These are phyloP conservation scores for Hyaloscypha hepaticicola DNA, from an alignment of 495 filamentous ascomycete species.

Conservation along the genomic window DNA sequence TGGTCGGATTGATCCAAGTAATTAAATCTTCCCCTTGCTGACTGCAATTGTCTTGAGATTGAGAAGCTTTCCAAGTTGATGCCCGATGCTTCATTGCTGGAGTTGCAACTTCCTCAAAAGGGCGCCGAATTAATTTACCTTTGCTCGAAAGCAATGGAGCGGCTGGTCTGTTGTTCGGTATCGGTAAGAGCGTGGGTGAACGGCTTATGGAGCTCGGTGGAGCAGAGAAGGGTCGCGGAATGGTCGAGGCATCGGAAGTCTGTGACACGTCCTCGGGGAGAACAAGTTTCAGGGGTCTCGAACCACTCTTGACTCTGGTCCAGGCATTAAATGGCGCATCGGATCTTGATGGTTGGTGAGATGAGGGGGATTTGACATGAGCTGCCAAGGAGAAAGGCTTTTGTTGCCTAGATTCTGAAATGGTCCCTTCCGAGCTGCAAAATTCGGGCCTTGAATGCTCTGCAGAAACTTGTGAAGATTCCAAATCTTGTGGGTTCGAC, in stretches of 20 bases:
- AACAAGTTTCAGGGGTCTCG: not conserved
- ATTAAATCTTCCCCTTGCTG: conserved; percentile 41
- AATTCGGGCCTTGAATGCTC: not conserved
- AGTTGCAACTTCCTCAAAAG: conserved; percentile 21
- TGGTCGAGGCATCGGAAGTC: not conserved
- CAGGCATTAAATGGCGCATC: conserved; percentile 57
- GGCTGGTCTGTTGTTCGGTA: not conserved
- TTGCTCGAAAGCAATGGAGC: conserved; percentile 9
- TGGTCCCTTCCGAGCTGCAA: not conserved
- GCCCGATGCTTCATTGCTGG: not conserved
- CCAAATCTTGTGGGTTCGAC: no score
- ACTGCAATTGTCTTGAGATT: not conserved
- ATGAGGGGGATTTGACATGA: not conserved
- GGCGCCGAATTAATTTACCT: conserved; percentile 23
- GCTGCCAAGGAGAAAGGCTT: no score
- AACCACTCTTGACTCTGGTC: conserved; percentile 65
- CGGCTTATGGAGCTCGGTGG: conserved; percentile 6
- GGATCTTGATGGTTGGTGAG: conserved; percentile 24
- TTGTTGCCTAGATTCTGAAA: not conserved
- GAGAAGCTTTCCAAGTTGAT: not conserved
- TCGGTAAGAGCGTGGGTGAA: not conserved
- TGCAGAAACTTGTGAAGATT: no score
- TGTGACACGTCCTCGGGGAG: not conserved
- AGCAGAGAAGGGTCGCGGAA: conserved; percentile 16
- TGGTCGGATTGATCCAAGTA: conserved; percentile 67